phyloP scores from a whole-genome alignment of 176 grass and related monocot genomes.

The Guadua angustifolia region DNA sequence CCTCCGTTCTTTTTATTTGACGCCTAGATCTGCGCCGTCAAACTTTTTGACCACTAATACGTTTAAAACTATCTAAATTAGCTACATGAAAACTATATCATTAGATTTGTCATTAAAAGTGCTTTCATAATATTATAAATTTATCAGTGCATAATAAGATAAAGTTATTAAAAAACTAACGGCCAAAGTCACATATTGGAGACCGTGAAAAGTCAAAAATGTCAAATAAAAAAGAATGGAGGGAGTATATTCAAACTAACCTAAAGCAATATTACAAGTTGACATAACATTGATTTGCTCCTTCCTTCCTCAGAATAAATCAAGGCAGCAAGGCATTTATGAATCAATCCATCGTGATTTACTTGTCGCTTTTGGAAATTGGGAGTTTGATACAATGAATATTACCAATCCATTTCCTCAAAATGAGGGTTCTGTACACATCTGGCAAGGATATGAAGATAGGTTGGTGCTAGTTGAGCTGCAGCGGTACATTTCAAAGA shows the following conservation, averaged over 20 bases:
- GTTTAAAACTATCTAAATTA: too few relatives aligned
- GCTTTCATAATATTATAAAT: too few relatives aligned
- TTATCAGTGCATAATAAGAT: too few relatives aligned
- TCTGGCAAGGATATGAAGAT: conserved; percentile 82
- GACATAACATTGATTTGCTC: background rate
- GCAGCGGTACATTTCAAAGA: conserved; percentile 68
- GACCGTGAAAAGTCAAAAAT: too few relatives aligned
- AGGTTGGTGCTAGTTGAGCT: conserved; percentile 61
- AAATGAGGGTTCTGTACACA: conserved; percentile 71
- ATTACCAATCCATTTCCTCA: conserved; percentile 65
- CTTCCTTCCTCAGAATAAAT: background rate
- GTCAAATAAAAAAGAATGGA: too few relatives aligned
- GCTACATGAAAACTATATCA: too few relatives aligned
- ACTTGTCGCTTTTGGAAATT: conserved; percentile 71
- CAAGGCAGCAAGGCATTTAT: conserved; percentile 76
- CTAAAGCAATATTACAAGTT: background rate
- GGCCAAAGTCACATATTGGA: too few relatives aligned
- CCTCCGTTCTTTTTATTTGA: too few relatives aligned
- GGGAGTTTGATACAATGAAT: conserved; percentile 87
- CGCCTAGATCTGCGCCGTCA: too few relatives aligned
- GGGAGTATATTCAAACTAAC: background rate
- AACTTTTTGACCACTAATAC: too few relatives aligned
- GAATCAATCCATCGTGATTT: conserved; percentile 75
- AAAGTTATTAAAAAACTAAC: too few relatives aligned
- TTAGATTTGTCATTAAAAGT: too few relatives aligned